Evolutionary conservation across 1,284 basidiomycete species (phyloP).

Genomic region (Pisolithus thermaeus): DNA sequence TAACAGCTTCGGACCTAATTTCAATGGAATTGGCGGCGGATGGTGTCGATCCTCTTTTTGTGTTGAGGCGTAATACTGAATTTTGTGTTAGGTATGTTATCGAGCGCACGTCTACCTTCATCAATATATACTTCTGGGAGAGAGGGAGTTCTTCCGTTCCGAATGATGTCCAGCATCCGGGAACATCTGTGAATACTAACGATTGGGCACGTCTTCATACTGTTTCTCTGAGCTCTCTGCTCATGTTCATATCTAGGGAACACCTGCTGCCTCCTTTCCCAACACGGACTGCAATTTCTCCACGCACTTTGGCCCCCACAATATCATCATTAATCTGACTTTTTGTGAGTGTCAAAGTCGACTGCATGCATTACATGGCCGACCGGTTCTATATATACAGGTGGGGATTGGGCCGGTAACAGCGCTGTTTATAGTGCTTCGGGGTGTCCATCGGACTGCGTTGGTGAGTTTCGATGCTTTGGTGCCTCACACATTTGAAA

Average conservation of each 20-base stretch:
- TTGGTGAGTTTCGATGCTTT: conserved; percentile 20
- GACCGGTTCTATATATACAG: conserved; percentile 10
- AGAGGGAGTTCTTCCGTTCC: conserved; percentile 12
- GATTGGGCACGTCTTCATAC: conserved; percentile 17
- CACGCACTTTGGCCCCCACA: conserved; percentile 13
- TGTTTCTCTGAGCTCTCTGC: not conserved
- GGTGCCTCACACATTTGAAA: not conserved
- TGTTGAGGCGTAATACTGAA: not conserved
- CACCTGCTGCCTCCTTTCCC: conserved; percentile 18
- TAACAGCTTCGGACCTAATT: conserved; percentile 53
- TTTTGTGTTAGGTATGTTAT: conserved; percentile 21
- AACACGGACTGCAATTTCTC: conserved; percentile 15
- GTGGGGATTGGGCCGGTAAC: conserved; percentile 39
- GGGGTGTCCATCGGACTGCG: conserved; percentile 29
- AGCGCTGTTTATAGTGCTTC: conserved; percentile 19
- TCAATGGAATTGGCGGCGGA: conserved; percentile 60
- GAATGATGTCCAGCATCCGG: conserved; percentile 12
- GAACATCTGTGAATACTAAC: conserved; percentile 14
- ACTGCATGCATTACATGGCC: too few relatives aligned
- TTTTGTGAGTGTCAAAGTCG: conserved; percentile 14
- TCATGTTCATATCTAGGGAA: conserved; percentile 6
- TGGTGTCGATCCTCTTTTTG: conserved; percentile 29
- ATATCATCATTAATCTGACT: conserved; percentile 11
- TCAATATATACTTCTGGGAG: conserved; percentile 23
- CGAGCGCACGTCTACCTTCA: conserved; percentile 18